A percentile compares a stretch with the other conserved stretches of the same genome.
Conservation (phyloP, 371 early-diverging fungal genomes). For the Paraphysoderma sedebokerense region DNA sequence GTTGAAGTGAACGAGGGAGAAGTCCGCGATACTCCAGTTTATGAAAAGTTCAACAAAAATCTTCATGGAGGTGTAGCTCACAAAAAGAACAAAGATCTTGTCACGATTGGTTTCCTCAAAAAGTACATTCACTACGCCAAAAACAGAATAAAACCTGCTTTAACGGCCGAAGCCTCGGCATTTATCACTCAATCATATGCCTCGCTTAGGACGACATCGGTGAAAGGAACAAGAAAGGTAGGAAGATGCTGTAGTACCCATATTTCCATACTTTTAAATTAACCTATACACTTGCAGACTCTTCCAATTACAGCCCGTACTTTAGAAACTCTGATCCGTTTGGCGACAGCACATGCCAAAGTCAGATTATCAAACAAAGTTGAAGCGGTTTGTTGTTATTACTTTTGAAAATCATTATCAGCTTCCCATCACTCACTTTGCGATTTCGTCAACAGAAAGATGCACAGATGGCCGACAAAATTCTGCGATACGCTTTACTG, state of each 20-base stretch:
- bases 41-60: conserved; percentile 58
- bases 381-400: too few relatives aligned
- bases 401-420: background rate
- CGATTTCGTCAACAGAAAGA: too few relatives aligned
- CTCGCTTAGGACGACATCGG: conserved; percentile 48
- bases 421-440: background rate
- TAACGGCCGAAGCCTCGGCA: conserved; percentile 54
- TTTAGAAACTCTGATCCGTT: conserved; percentile 96
- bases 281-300: conserved; percentile 5
- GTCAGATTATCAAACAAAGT: conserved; percentile 67
- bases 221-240: conserved; percentile 36
- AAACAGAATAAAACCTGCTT: conserved; percentile 42
- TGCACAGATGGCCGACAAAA: conserved; percentile 64
- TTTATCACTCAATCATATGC: conserved; percentile 63
- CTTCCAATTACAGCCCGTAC: conserved; percentile 95
- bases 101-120: conserved; percentile 57
- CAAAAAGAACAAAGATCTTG: conserved; percentile 21
- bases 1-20: conserved; percentile 29
- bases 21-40: conserved; percentile 45
- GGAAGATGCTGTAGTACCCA: conserved; percentile 33
- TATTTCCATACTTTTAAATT: background rate
- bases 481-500: conserved; percentile 81
- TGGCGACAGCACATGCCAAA: conserved; percentile 98
- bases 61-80: conserved; percentile 1
- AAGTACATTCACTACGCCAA: conserved; percentile 78